Conservation (phyloP, 208 protist genomes). For the Wallacemonas sp. region DNA sequence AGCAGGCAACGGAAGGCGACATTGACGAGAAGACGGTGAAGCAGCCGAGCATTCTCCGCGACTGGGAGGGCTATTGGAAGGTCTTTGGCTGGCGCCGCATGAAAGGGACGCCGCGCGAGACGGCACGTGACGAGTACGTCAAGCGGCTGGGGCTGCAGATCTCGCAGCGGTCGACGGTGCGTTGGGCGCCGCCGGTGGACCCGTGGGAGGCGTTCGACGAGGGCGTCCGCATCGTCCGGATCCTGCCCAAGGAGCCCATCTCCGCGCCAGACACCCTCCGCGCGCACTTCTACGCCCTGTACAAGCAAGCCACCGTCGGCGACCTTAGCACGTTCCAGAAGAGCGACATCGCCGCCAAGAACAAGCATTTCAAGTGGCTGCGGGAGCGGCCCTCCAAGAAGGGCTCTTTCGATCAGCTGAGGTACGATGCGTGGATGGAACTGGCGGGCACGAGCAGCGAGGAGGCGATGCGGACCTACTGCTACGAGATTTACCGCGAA, state of each 20-base stretch:
- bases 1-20: slow-evolving; percentile 93
- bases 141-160: slow-evolving; percentile 38
- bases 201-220: slow-evolving; percentile 53
- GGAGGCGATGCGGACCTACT: slow-evolving; percentile 21
- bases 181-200: slow-evolving; percentile 30
- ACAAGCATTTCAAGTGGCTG: slow-evolving; percentile 19
- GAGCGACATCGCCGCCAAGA: background rate
- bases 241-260: slow-evolving; percentile 53
- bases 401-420: slow-evolving; percentile 30
- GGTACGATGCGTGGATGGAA: slow-evolving; percentile 18
- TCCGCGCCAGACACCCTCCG: slow-evolving; percentile 78
- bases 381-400: slow-evolving; percentile 27
- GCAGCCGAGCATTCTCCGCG: slow-evolving; percentile 33
- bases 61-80: slow-evolving; percentile 83
- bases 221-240: slow-evolving; percentile 49
- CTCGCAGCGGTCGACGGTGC: slow-evolving; percentile 24
- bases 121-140: slow-evolving; percentile 89
- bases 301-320: slow-evolving; percentile 92
- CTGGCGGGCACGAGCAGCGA: background rate
- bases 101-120: slow-evolving; percentile 85
- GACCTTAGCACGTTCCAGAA: slow-evolving; percentile 55
- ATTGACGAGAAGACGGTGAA: slow-evolving; percentile 67
- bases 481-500: slow-evolving; percentile 26
- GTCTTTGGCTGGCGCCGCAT: slow-evolving; percentile 88
- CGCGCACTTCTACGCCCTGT: slow-evolving; percentile 89